Percentiles rank a stretch among this genome's conserved stretches.
Evolutionary conservation across 805 yeast genomes (phyloP).

Genomic region (Wickerhamiella lipophila): DNA sequence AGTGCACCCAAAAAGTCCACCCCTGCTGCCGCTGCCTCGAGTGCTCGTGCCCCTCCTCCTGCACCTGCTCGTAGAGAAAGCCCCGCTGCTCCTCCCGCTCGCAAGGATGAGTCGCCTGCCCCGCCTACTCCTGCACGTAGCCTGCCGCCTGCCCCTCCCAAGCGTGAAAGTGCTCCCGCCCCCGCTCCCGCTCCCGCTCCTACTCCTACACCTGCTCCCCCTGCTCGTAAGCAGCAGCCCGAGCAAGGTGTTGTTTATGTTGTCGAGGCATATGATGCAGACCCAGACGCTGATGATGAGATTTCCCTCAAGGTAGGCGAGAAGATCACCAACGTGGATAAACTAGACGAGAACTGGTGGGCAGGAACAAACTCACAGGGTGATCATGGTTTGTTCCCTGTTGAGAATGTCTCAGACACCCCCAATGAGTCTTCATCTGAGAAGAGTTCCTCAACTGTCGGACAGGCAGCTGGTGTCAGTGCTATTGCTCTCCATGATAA

Average conservation of each 20-base stretch:
- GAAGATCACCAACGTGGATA: constrained; percentile 46
- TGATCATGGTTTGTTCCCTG: constrained; percentile 77
- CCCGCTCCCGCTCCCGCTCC: constrained; percentile 20
- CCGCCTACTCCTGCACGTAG: constrained; percentile 14
- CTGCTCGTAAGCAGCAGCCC: background rate
- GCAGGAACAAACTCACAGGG: constrained; percentile 64
- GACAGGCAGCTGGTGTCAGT: constrained; percentile 27
- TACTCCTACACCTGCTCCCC: constrained; percentile 21
- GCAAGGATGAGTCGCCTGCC: constrained; percentile 8
- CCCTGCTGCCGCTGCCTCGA: background rate
- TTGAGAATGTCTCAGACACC: constrained; percentile 53
- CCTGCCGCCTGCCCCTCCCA: constrained; percentile 11
- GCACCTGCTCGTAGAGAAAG: constrained; percentile 13
- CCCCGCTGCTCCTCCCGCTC: background rate
- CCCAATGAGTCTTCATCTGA: constrained; percentile 14
- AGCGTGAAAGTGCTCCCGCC: constrained; percentile 18
- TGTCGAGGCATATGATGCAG: constrained; percentile 50
- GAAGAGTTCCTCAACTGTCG: constrained; percentile 12
- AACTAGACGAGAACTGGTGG: constrained; percentile 65
- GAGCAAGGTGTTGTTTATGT: constrained; percentile 2
- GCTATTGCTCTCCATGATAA: constrained; percentile 68
- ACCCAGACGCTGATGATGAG: constrained; percentile 65
- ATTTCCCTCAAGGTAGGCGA: constrained; percentile 60
- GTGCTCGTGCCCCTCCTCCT: constrained; percentile 10
- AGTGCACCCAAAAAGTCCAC: constrained; percentile 13